These are phyloP conservation scores for Betula pendula DNA, from an alignment of 306 rosid genomes.

Conservation along the genomic window DNA sequence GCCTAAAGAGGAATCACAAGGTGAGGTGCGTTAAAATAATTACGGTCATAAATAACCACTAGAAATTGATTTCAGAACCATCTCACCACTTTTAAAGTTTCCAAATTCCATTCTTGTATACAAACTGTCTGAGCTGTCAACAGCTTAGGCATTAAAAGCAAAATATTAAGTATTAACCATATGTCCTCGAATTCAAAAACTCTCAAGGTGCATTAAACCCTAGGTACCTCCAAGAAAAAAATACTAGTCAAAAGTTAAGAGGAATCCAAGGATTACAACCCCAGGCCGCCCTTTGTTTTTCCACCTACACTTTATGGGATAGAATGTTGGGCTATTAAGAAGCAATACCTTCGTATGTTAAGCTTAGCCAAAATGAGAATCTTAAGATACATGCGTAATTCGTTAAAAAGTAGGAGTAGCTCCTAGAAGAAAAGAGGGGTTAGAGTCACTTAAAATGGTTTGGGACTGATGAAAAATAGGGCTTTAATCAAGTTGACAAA, in stretches of 20 bases:
- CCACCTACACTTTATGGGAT: not conserved
- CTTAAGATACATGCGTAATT: not conserved
- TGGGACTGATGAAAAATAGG: not conserved
- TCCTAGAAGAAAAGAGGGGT: not conserved
- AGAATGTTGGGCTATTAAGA: not conserved
- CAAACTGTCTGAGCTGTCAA: not conserved
- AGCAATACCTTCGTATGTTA: not conserved
- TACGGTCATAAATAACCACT: not conserved
- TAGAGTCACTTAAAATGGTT: not conserved
- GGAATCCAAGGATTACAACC: not conserved
- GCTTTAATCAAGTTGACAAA: too few species aligned
- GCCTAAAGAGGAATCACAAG: not conserved
- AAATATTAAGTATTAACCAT: not conserved
- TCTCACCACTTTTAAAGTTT: too few species aligned
- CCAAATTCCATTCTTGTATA: too few species aligned
- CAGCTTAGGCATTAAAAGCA: not conserved
- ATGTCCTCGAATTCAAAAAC: not conserved
- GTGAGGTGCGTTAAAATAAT: not conserved
- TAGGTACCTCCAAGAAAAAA: not conserved
- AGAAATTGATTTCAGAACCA: too few species aligned
- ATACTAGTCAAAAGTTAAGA: not conserved
- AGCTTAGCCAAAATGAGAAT: not conserved
- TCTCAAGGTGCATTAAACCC: not conserved
- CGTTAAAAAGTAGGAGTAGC: not conserved
- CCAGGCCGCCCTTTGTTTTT: not conserved